Evolutionary conservation across 805 yeast genomes (phyloP), one percentile per base, ranked within the genome.

Genomic region (Spathaspora arborariae): DNA sequence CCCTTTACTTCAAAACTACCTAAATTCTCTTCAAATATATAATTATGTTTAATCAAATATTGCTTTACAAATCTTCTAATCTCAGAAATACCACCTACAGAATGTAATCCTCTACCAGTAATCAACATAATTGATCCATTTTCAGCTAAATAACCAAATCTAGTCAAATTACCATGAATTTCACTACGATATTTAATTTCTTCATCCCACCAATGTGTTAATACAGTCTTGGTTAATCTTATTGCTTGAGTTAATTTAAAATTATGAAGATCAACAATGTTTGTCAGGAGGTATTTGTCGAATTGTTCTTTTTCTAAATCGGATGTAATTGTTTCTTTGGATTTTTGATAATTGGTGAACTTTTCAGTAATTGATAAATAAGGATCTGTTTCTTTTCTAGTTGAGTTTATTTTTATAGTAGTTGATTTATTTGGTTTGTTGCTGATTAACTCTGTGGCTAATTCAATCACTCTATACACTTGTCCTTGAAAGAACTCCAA

Each of bases 51-150:
- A 2, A 50, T 53, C 36, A 86, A 64, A 51, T 65, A 60, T 16
- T 60, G 66, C 39, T 64, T 62, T 2, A 84, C 78, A 2, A 72
- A 56, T 1, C 51, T 60, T 48, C 72, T 71, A 15, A 85, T 70
- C 48, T 67, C 74, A 1, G 85, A 70, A 1, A 66, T 57, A 0
- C 89, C 88, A 4, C 77, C 79, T 1, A 58, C 68, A 40, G 88
- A 82, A 59, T 86, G 94, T 5, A 82, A 55, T 0, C 94, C 94
- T 51, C 88, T 63, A 0, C 94, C 92, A 0, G 92, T 84, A 10
- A 85, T 63, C 0, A 85, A 63, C 1, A 49, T 58, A 6, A 84
- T 55, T 0, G 79, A 67, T 1, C 78, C 70, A 57, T 69, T 67
- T 9, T 55, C 46, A 0, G 74, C 82, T 22, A 59, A 62, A 0